phyloP scores from a whole-genome alignment of 2,329 filamentous ascomycete genomes.

The Balansia obtecta region DNA sequence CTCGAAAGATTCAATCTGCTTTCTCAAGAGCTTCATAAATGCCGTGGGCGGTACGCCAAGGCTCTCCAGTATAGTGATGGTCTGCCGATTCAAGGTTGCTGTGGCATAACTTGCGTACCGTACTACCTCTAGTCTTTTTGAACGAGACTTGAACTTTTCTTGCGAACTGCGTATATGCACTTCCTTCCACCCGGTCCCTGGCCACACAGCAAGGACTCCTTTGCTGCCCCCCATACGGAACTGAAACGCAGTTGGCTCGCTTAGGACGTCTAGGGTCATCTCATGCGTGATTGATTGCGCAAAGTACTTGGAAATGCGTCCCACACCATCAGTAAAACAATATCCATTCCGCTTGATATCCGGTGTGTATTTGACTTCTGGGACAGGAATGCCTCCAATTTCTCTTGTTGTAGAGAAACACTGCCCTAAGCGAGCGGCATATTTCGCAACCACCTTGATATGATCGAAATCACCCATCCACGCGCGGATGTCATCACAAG shows the following conservation, averaged over 20 bases:
- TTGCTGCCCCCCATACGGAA: slow-evolving; percentile 90
- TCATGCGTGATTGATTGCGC: slow-evolving; percentile 62
- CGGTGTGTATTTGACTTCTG: slow-evolving; percentile 44
- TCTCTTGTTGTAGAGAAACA: slow-evolving; percentile 89
- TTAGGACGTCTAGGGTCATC: slow-evolving; percentile 44
- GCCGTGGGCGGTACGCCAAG: slow-evolving; percentile 57
- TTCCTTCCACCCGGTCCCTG: slow-evolving; percentile 51
- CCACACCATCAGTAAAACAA: slow-evolving; percentile 84
- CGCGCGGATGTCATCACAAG: slow-evolving; percentile 62
- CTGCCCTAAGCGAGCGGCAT: slow-evolving; percentile 79
- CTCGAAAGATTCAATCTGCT: slow-evolving; percentile 57
- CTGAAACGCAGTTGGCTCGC: slow-evolving; percentile 71
- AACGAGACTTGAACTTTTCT: slow-evolving; percentile 65
- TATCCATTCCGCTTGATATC: slow-evolving; percentile 60
- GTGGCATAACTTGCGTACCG: slow-evolving; percentile 63
- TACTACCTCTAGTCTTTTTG: slow-evolving; percentile 73
- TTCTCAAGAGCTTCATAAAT: slow-evolving; percentile 55
- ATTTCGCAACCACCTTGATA: slow-evolving; percentile 78
- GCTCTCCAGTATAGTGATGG: slow-evolving; percentile 71
- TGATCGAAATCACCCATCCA: slow-evolving; percentile 82
- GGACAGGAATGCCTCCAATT: slow-evolving; percentile 50
- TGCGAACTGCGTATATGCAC: slow-evolving; percentile 77
- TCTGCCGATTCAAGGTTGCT: slow-evolving; percentile 78
- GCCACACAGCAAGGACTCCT: slow-evolving; percentile 69
- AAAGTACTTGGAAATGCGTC: slow-evolving; percentile 74